Conservation (phyloP, 345 rosid species). For the Viola odorata region DNA sequence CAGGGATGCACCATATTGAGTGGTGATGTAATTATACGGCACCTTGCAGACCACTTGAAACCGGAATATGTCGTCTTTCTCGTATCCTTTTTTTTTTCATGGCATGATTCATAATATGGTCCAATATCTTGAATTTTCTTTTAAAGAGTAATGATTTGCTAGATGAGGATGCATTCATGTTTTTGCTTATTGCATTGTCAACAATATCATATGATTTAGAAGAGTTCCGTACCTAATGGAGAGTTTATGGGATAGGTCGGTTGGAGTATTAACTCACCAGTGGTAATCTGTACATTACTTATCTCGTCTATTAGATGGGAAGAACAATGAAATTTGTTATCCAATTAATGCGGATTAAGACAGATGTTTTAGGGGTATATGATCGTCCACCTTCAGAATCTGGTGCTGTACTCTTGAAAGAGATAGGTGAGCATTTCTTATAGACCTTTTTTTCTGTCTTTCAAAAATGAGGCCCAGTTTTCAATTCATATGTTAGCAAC, state of each 20-base stretch:
- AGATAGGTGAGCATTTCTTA: constrained; percentile 55
- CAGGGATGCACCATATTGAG: constrained; percentile 96
- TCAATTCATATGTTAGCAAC: constrained; percentile 4
- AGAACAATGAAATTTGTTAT: neutral
- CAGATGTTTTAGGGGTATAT: constrained; percentile 83
- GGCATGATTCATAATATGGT: neutral
- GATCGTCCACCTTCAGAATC: constrained; percentile 82
- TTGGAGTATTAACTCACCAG: too few relatives aligned
- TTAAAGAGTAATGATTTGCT: neutral
- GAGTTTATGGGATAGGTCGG: too few relatives aligned
- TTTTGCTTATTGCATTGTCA: too few relatives aligned
- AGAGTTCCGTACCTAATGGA: too few relatives aligned
- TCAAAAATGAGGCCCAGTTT: neutral
- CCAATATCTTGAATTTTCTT: neutral
- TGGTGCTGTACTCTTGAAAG: constrained; percentile 64
- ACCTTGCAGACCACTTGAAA: constrained; percentile 67
- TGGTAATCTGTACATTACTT: neutral
- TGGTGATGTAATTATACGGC: constrained; percentile 88
- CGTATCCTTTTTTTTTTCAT: constrained; percentile 54
- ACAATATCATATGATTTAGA: too few relatives aligned
- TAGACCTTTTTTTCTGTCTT: neutral
- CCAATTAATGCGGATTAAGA: constrained; percentile 39
- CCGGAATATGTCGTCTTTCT: constrained; percentile 88
- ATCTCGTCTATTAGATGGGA: neutral
- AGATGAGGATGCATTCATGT: too few relatives aligned